These are phyloP conservation scores for Xylona heveae DNA, from an alignment of 495 filamentous ascomycete genomes.

Conservation along the genomic window DNA sequence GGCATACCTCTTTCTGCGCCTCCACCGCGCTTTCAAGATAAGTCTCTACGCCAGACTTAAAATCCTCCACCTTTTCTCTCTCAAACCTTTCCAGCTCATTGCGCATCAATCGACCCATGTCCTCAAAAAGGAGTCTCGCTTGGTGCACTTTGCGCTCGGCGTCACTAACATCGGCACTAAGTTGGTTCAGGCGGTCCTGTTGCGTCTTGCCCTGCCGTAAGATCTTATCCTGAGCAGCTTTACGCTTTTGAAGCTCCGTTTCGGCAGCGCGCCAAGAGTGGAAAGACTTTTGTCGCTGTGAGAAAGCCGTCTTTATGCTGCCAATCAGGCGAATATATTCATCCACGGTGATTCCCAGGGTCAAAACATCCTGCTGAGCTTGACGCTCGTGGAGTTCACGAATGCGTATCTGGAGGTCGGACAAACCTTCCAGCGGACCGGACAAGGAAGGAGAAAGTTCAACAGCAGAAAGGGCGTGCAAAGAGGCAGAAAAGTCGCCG, in stretches of 20 bases:
- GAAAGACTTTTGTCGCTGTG: constrained; percentile 83
- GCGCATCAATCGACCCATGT: constrained; percentile 90
- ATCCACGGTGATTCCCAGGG: constrained; percentile 89
- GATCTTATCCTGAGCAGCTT: constrained; percentile 70
- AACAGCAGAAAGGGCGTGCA: constrained; percentile 75
- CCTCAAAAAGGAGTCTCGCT: constrained; percentile 74
- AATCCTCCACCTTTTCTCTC: constrained; percentile 95
- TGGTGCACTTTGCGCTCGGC: constrained; percentile 89
- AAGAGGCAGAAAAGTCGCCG: constrained; percentile 72
- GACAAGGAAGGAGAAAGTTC: constrained; percentile 81
- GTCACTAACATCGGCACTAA: constrained; percentile 78
- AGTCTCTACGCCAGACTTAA: constrained; percentile 94
- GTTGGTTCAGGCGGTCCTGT: constrained; percentile 82
- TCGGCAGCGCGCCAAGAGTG: constrained; percentile 83
- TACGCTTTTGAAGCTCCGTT: constrained; percentile 69
- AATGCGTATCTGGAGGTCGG: constrained; percentile 81
- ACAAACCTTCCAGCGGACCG: constrained; percentile 68
- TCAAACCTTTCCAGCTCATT: constrained; percentile 84
- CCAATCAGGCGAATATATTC: constrained; percentile 95
- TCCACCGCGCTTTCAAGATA: constrained; percentile 92
- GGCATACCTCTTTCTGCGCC: constrained; percentile 90
- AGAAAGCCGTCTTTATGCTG: constrained; percentile 77
- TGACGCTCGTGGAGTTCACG: constrained; percentile 90
- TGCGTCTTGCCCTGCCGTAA: constrained; percentile 83
- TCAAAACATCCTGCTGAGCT: constrained; percentile 90